Conservation (phyloP, 371 early-diverging fungal genomes). For the Paraphysoderma sedebokerense region DNA sequence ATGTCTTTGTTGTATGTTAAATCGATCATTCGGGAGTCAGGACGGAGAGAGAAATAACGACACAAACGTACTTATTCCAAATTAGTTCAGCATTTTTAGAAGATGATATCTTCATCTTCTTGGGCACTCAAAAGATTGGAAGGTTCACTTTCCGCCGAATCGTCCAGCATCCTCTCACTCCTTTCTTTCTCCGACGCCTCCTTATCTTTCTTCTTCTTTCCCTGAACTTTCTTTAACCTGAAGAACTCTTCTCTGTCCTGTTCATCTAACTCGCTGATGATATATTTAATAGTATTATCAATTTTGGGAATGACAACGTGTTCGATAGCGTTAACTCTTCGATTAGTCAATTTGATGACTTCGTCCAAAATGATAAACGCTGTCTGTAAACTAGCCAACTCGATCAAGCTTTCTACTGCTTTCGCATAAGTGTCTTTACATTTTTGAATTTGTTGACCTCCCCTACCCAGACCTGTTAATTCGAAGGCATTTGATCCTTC, state of each 20-base stretch:
- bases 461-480: constrained; percentile 90
- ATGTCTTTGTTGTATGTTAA: too few species aligned
- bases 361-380: constrained; percentile 95
- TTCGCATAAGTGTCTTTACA: constrained; percentile 87
- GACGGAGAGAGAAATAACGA: too few species aligned
- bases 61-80: too few species aligned
- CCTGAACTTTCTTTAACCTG: constrained; percentile 93
- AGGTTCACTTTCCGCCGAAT: neutral
- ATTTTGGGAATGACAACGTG: constrained; percentile 96
- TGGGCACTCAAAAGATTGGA: constrained; percentile 15
- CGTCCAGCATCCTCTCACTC: neutral
- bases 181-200: constrained; percentile 32
- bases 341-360: constrained; percentile 97
- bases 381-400: constrained; percentile 82
- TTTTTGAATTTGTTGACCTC: constrained; percentile 92
- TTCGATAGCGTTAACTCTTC: constrained; percentile 99
- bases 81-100: too few species aligned
- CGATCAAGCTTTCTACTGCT: constrained; percentile 86
- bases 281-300: constrained; percentile 96
- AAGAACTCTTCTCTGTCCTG: constrained; percentile 99
- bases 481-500: constrained; percentile 86
- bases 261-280: constrained; percentile 97
- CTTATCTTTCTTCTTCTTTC: constrained; percentile 85
- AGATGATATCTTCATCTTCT: constrained; percentile 44
- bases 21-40: too few species aligned